Evolutionary conservation across 352 stramenopile genomes (phyloP), one percentile per base, ranked within the genome.

Genomic region (Phytophthora tentaculata): DNA sequence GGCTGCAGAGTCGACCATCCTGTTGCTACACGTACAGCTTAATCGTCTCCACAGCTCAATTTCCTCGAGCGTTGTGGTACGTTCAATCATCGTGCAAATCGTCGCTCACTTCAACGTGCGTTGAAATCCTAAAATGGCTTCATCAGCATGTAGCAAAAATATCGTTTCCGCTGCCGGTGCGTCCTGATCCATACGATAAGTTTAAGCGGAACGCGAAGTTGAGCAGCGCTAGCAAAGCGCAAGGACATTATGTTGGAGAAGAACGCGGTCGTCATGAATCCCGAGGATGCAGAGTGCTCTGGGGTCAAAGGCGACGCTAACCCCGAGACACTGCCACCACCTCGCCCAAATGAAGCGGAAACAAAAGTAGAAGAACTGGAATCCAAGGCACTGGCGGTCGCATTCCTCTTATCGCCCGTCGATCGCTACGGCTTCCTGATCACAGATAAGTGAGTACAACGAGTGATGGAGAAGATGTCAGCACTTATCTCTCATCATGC

Each of bases 371-470:
- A 74, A 17, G 41, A 77, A 14, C 22, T 44, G 48, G 45, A 78
- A 5, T 14, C 53, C 16, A 61, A 71, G n/a, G 20, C 47, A 0
- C 20, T 64, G 26, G 56, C 45, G 0, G 45, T 74, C 23, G 55
- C 64, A 24, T 92, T 91, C 52, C 82, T 81, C 2, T 78, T 76
- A 50, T 71, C 80, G 5, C 63, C 81, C 6, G 80, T 90, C 52
- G 84, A 92, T 57, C 82, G 84, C 63, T 92, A 92, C 48, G 84
- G 84, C 22, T 92, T 92, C 48, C 77, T 92, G 22, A 68, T 90
- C 60, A 80, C 82, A 0, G 84, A 92, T 77, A 91, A 86, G 84
- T 92, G 49, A 60, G 70, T 75, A 45, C 20, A 37, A 22, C 0
- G 43, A 10, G 4, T 17, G 54, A 32, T 24, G 22, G 43, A 16